These are phyloP conservation scores for Triangularia verruculosa DNA, from an alignment of 2,329 filamentous ascomycete species.

Conservation along the genomic window DNA sequence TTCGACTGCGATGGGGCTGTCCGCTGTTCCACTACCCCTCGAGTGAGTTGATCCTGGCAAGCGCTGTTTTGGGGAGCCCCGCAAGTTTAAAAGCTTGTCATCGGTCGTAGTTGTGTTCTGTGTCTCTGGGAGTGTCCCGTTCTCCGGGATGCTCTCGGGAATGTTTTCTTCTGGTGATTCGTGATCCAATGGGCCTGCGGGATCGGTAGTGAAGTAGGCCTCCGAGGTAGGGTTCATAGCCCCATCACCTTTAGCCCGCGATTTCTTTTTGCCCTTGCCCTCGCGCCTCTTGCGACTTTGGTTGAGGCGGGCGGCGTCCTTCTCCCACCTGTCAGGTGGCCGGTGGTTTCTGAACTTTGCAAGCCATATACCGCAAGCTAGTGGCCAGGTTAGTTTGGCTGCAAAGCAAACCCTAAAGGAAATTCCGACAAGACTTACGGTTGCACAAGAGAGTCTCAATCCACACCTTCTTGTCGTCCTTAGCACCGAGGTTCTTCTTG, in stretches of 20 bases:
- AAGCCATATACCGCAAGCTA: conserved; percentile 82
- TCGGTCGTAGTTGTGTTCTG: conserved; percentile 19
- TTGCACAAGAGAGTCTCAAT: conserved; percentile 81
- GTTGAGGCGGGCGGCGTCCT: conserved; percentile 51
- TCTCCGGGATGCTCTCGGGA: conserved; percentile 15
- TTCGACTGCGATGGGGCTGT: conserved; percentile 55
- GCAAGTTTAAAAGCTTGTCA: conserved; percentile 35
- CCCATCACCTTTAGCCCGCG: conserved; percentile 47
- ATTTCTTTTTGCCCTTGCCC: conserved; percentile 43
- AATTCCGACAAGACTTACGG: conserved; percentile 37
- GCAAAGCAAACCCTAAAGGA: conserved; percentile 7
- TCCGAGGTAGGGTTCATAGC: conserved; percentile 51
- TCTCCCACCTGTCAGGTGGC: conserved; percentile 80
- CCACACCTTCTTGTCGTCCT: conserved; percentile 66
- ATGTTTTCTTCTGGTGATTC: conserved; percentile 26
- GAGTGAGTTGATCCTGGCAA: conserved; percentile 50
- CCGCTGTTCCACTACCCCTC: conserved; percentile 52
- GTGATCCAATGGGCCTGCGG: conserved; percentile 45
- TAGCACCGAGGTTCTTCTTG: conserved; percentile 66
- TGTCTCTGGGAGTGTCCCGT: conserved; percentile 17
- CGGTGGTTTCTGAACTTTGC: conserved; percentile 83
- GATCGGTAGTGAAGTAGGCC: conserved; percentile 52
- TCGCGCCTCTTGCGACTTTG: conserved; percentile 50
- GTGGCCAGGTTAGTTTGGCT: conserved; percentile 27
- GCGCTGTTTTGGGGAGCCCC: conserved; percentile 33